Conservation (phyloP, 2,329 filamentous ascomycete species). For the Thielaviopsis musarum region DNA sequence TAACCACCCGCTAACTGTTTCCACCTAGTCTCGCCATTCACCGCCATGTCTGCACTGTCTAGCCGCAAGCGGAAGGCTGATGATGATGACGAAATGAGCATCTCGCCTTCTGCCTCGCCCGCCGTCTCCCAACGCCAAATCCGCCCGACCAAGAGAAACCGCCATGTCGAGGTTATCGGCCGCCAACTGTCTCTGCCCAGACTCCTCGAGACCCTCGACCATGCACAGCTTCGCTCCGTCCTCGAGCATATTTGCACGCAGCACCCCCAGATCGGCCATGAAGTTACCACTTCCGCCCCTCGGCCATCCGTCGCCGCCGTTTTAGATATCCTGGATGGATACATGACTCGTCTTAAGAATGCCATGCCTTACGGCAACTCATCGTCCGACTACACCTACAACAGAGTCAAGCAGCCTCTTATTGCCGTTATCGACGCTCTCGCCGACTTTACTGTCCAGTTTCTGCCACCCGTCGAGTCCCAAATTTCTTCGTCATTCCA, state of each 20-base stretch:
- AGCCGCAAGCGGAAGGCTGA: slow-evolving; percentile 74
- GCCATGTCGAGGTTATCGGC: slow-evolving; percentile 47
- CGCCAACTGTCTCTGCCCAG: slow-evolving; percentile 42
- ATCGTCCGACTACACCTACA: slow-evolving; percentile 85
- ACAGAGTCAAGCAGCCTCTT: slow-evolving; percentile 71
- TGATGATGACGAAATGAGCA: slow-evolving; percentile 77
- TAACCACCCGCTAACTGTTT: background rate
- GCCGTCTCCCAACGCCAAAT: slow-evolving; percentile 54
- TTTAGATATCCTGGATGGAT: slow-evolving; percentile 63
- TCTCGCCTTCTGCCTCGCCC: slow-evolving; percentile 72
- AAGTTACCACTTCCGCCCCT: slow-evolving; percentile 70
- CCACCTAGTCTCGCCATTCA: slow-evolving; percentile 27
- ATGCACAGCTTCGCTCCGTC: slow-evolving; percentile 64
- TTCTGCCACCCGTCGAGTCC: slow-evolving; percentile 76
- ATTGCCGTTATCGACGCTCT: slow-evolving; percentile 72
- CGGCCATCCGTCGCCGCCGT: slow-evolving; percentile 72
- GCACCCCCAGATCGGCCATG: slow-evolving; percentile 69
- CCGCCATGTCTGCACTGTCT: slow-evolving; percentile 24
- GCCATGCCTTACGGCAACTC: slow-evolving; percentile 76
- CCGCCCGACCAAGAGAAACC: slow-evolving; percentile 45
- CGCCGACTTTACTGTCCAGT: slow-evolving; percentile 88
- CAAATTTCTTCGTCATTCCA: slow-evolving; percentile 70
- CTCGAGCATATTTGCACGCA: slow-evolving; percentile 84
- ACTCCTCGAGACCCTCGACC: slow-evolving; percentile 86
- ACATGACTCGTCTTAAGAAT: slow-evolving; percentile 59